phyloP scores from a whole-genome alignment of 2,329 filamentous ascomycete genomes.

The Pseudofabraea citricarpa region DNA sequence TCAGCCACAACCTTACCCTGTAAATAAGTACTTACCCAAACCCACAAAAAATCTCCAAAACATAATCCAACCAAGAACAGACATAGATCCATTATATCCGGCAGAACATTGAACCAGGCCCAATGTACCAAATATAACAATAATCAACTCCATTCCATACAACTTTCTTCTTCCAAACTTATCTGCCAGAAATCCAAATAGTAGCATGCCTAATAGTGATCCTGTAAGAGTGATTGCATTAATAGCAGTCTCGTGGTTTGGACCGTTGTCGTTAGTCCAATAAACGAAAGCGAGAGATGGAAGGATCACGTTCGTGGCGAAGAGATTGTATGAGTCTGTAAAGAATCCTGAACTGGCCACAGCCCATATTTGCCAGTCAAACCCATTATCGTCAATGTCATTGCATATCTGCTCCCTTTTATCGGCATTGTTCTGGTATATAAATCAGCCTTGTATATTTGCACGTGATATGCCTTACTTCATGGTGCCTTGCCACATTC shows the following conservation, averaged over 20 bases:
- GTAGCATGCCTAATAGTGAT: slow-evolving; percentile 40
- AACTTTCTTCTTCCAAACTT: slow-evolving; percentile 42
- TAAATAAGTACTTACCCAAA: too few species aligned
- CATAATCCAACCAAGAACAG: slow-evolving; percentile 38
- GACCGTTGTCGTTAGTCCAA: slow-evolving; percentile 34
- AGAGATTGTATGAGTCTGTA: slow-evolving; percentile 38
- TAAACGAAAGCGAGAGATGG: slow-evolving; percentile 44
- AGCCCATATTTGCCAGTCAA: too few species aligned
- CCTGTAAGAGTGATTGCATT: slow-evolving; percentile 41
- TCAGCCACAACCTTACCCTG: too few species aligned
- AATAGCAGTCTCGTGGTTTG: slow-evolving; percentile 32
- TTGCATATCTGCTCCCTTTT: too few species aligned
- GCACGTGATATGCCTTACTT: too few species aligned
- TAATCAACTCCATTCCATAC: slow-evolving; percentile 44
- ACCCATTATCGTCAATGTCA: too few species aligned
- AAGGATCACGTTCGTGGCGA: slow-evolving; percentile 44
- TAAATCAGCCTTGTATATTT: too few species aligned
- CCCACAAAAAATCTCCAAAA: slow-evolving; percentile 44
- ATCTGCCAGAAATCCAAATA: slow-evolving; percentile 42
- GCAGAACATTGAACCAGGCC: slow-evolving; percentile 40
- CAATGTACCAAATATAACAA: slow-evolving; percentile 40
- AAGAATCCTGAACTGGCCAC: slow-evolving; percentile 46
- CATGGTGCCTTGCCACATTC: too few species aligned
- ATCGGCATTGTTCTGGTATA: too few species aligned
- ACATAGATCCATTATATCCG: slow-evolving; percentile 34